phyloP scores from a whole-genome alignment of 2,329 filamentous ascomycete species.

The Colletotrichum orbiculare region DNA sequence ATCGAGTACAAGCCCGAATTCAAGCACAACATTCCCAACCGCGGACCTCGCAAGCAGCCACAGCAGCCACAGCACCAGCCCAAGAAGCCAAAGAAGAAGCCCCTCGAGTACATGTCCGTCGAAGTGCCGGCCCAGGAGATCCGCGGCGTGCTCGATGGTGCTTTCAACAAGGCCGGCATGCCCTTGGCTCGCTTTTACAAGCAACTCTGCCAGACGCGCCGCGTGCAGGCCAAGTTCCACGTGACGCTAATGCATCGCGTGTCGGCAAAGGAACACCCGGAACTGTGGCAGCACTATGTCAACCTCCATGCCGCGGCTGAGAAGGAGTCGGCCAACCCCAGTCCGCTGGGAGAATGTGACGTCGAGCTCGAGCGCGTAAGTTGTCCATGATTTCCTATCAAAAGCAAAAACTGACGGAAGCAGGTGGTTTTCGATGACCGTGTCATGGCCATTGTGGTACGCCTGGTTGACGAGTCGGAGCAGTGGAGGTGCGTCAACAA shows the following conservation, averaged over 20 bases:
- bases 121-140: constrained; percentile 57
- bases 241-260: constrained; percentile 92
- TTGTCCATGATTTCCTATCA: not conserved
- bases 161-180: constrained; percentile 65
- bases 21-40: constrained; percentile 78
- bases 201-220: constrained; percentile 76
- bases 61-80: constrained; percentile 45
- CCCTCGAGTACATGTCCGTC: constrained; percentile 68
- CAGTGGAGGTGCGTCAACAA: constrained; percentile 79
- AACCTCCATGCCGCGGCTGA: constrained; percentile 63
- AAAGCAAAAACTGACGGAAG: constrained; percentile 3
- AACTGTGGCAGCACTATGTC: constrained; percentile 80
- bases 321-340: constrained; percentile 44
- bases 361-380: constrained; percentile 71
- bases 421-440: constrained; percentile 84
- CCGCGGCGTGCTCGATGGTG: constrained; percentile 70
- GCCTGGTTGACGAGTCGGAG: constrained; percentile 68
- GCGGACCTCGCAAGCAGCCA: constrained; percentile 54
- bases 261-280: constrained; percentile 66
- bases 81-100: constrained; percentile 56
- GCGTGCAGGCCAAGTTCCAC: constrained; percentile 89
- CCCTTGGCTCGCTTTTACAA: constrained; percentile 76
- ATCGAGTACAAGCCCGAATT: constrained; percentile 81
- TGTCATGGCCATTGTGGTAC: constrained; percentile 91
- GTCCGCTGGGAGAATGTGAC: constrained; percentile 69